Conservation (phyloP, 176 grass and related monocot species). For the Carex littledalei region DNA sequence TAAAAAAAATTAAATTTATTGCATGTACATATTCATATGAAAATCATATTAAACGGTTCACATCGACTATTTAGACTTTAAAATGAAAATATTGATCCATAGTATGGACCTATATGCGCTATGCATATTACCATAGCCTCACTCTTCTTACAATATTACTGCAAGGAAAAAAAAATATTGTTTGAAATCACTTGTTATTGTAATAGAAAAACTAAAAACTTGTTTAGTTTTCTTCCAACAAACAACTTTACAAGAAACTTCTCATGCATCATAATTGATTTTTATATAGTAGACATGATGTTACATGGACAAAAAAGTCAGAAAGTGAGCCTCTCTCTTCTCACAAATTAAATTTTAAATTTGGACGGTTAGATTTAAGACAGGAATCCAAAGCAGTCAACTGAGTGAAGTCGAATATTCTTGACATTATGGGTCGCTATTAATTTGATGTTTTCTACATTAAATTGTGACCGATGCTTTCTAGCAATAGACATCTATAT, state of each 20-base stretch:
- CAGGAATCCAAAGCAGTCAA: constrained; percentile 15
- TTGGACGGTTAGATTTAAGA: not conserved
- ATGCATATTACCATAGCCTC: too few species aligned
- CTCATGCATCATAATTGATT: not conserved
- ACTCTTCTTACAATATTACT: not conserved
- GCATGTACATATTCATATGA: too few species aligned
- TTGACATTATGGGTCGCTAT: not conserved
- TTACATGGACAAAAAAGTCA: not conserved
- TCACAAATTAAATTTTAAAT: not conserved
- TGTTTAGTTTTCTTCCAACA: not conserved
- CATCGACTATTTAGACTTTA: too few species aligned
- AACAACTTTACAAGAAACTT: not conserved
- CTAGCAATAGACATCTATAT: not conserved
- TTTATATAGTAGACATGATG: not conserved
- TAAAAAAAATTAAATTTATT: too few species aligned
- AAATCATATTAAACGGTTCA: too few species aligned
- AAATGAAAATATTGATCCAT: too few species aligned
- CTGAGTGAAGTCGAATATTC: not conserved
- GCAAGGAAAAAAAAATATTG: not conserved
- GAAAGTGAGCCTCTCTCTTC: not conserved
- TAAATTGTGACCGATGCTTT: not conserved
- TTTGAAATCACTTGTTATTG: not conserved
- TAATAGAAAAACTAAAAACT: not conserved
- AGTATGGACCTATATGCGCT: too few species aligned
- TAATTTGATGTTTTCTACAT: not conserved